Evolutionary conservation across 441 rosid genomes (phyloP), one percentile per base, ranked within the genome.

Genomic region (Theobroma grandiflorum): DNA sequence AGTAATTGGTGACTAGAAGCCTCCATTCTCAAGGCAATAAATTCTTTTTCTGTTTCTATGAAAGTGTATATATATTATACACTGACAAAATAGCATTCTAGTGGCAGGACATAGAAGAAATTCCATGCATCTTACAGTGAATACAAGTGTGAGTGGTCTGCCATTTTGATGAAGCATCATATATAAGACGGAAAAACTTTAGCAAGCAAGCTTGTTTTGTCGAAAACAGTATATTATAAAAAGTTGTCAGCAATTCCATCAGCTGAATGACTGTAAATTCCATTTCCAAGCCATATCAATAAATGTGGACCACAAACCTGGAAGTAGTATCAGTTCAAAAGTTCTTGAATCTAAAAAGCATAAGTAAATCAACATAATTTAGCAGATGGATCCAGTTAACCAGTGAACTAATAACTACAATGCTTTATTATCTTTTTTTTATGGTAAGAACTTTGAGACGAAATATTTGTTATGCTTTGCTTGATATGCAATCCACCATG

Each of bases 141-240:
- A 26, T n/a, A 47, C 14, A 31, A 70, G 22, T 53, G 9, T 6
- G 18, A 6, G 40, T 70, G 40, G 37, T 68, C 8, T 26, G 58
- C 37, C 74, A 47, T 49, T 45, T 69, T 26, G 20, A 14, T 45
- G 18, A 47, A 45, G 57, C 37, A 68, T 68, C 72, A 49, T 49
- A 37, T 12, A 31, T 70, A 47, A 70, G 42, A 49, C 31, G 59
- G 75, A 49, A 71, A 49, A 31, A 49, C 37, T 69, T 69, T 69
- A 45, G 55, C 38, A 2, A 42, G 31, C 16, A 67, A 9, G 52
- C 10, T 40, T 67, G 52, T 10, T 67, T 40, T n/a, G 52, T 67
- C n/a, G 14, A 65, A n/a, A 42, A 52, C 38, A 45, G 38, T 70
- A 31, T 68, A 4, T 52, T 4, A 22, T 31, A 7, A 26, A 69